phyloP scores from a whole-genome alignment of 345 rosid genomes.

The Adansonia digitata region DNA sequence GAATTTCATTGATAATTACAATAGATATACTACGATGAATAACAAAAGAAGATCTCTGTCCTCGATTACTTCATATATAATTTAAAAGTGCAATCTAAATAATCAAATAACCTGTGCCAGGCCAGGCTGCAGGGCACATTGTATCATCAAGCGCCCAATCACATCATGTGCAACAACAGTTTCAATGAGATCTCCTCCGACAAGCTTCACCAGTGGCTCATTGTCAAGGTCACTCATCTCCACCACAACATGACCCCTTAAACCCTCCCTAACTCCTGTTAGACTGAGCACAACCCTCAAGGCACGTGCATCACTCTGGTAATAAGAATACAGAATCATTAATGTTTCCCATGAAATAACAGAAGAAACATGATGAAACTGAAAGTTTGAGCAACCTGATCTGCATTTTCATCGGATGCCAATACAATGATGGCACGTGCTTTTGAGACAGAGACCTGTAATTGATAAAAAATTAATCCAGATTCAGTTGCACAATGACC shows the following conservation, averaged over 20 bases:
- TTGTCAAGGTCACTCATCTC: conserved; percentile 97
- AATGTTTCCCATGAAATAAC: conserved; percentile 13
- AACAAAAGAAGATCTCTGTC: background rate
- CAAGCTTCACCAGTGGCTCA: conserved; percentile 92
- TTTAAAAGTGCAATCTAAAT: background rate
- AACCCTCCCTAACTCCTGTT: conserved; percentile 78
- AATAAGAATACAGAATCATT: conserved; percentile 12
- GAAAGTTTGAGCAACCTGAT: conserved; percentile 54
- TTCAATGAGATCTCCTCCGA: conserved; percentile 87
- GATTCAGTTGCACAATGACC: background rate
- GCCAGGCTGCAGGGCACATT: conserved; percentile 89
- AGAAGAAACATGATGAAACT: conserved; percentile 2
- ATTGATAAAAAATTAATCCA: conserved; percentile 9
- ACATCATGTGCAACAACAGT: conserved; percentile 97
- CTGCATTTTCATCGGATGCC: conserved; percentile 91
- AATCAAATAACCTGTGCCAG: conserved; percentile 75
- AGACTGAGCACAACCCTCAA: conserved; percentile 88
- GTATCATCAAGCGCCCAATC: conserved; percentile 96
- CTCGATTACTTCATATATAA: background rate
- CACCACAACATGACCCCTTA: conserved; percentile 88
- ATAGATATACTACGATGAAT: background rate
- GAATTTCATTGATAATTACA: background rate
- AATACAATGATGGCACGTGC: conserved; percentile 82
- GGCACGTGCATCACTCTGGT: conserved; percentile 90
- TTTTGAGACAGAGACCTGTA: conserved; percentile 83